Evolutionary conservation across 768 basidiomycete genomes (phyloP).

Genomic region (Suillus placidus): DNA sequence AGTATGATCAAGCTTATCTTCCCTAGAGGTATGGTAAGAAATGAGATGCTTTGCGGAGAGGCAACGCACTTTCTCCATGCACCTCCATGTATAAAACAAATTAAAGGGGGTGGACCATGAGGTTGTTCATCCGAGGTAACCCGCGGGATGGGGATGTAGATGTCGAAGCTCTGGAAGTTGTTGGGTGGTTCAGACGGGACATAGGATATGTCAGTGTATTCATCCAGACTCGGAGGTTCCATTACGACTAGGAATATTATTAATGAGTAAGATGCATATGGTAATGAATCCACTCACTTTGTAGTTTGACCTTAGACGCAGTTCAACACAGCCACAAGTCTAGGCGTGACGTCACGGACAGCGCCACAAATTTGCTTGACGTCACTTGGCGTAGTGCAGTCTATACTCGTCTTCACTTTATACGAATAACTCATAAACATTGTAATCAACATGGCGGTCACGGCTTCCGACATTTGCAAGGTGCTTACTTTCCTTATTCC

Average conservation of each 20-base stretch:
- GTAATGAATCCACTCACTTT: neutral
- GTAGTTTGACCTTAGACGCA: neutral
- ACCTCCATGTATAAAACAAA: conserved; percentile 82
- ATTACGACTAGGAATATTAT: neutral
- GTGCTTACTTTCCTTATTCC: conserved; percentile 42
- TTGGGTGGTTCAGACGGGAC: conserved; percentile 25
- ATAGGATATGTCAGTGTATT: conserved; percentile 40
- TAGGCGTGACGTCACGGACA: conserved; percentile 15
- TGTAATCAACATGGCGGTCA: conserved; percentile 60
- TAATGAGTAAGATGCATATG: neutral
- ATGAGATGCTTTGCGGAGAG: conserved; percentile 2
- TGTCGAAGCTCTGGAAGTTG: conserved; percentile 54
- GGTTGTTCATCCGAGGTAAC: neutral
- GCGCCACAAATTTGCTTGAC: conserved; percentile 20
- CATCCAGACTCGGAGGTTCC: conserved; percentile 11
- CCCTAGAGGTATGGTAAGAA: conserved; percentile 43
- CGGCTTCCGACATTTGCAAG: conserved; percentile 77
- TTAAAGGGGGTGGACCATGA: conserved; percentile 38
- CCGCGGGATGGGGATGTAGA: conserved; percentile 42
- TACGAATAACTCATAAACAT: conserved; percentile 12
- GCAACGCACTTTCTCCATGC: conserved; percentile 75
- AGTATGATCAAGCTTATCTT: conserved; percentile 68
- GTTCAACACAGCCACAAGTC: neutral
- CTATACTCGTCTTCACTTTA: conserved; percentile 9
- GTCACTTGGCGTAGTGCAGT: conserved; percentile 24